Evolutionary conservation across 164 flowering plant genomes (phyloP).

Genomic region (Pachysandra terminalis): DNA sequence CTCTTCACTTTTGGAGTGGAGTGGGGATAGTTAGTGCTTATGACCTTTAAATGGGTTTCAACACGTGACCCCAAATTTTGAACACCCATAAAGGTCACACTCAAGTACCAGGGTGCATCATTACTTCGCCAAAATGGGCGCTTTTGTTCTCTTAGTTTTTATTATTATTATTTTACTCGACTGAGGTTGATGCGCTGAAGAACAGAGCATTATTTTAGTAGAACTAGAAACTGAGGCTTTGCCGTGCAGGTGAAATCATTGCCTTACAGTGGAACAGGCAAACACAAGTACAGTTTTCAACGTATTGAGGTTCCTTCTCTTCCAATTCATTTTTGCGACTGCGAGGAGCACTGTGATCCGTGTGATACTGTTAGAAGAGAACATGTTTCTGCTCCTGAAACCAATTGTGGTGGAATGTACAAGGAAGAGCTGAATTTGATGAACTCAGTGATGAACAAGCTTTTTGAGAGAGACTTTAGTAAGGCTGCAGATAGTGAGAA

Average conservation of each 20-base stretch:
- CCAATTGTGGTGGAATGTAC: conserved; percentile 29
- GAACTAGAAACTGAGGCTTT: conserved; percentile 5
- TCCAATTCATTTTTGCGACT: conserved; percentile 82
- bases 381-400: conserved; percentile 20
- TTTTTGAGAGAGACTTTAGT: conserved; percentile 42
- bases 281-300: conserved; percentile 93
- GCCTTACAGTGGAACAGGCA: conserved; percentile 77
- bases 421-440: conserved; percentile 60
- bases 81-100: no score
- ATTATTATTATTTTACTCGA: background rate
- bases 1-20: background rate
- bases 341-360: conserved; percentile 67
- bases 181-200: background rate
- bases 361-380: conserved; percentile 16
- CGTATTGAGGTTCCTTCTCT: conserved; percentile 61
- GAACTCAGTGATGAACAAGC: conserved; percentile 68
- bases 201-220: background rate
- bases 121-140: background rate
- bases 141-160: background rate
- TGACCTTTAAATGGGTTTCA: background rate
- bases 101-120: background rate
- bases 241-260: conserved; percentile 60
- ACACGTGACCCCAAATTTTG: background rate
- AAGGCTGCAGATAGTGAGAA: background rate
- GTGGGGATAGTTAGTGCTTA: background rate